Evolutionary conservation across 768 basidiomycete species (phyloP), one percentile per base, ranked within the genome.

Genomic region (Phlebiopsis flavidoalba): DNA sequence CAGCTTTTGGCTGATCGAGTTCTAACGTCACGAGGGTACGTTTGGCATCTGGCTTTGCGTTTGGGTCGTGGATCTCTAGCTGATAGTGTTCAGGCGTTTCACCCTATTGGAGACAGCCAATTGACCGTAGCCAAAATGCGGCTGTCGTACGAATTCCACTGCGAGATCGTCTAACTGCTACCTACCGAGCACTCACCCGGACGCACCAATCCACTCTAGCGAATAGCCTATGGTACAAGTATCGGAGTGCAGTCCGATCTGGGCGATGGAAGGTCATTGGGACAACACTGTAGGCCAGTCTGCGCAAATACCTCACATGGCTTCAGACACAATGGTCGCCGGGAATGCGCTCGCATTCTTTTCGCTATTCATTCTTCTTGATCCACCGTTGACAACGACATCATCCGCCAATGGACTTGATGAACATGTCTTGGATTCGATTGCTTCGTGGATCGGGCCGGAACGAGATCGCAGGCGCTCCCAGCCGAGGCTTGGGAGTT

Each of bases 251-350:
- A 0, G n/a, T 67, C 72, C 14, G 83, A 90, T n/a, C 65, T 92
- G 91, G 89, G 89, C 82, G 1, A n/a, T 88, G 84, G 84, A 88
- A 86, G 65, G 87, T 88, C 19, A n/a, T n/a, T 93, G 91, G 91
- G 89, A 92, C 69, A 92, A 89, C 66, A 84, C 87, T 1, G 78
- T 93, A n/a, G 48, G 83, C 88, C 6, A 87, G 86, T 55, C 75
- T 93, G 48, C 87, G 86, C 47, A 88, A 69, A 78, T 89, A 48
- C 83, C 86, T 6, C 71, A 73, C 48, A 81, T 88, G 77, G 79
- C 79, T 15, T 65, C 76, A 4, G 84, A 86, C 59, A 60, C 69
- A 69, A 72, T 56, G 77, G 73, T 24, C 81, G 83, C 22, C 76
- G 78, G 53, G 73, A 75, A 37, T 83, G 82, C 62, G 86, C 86